Evolutionary conservation across 2,329 filamentous ascomycete genomes (phyloP), one percentile per base, ranked within the genome.

Genomic region (Botryotinia globosa): DNA sequence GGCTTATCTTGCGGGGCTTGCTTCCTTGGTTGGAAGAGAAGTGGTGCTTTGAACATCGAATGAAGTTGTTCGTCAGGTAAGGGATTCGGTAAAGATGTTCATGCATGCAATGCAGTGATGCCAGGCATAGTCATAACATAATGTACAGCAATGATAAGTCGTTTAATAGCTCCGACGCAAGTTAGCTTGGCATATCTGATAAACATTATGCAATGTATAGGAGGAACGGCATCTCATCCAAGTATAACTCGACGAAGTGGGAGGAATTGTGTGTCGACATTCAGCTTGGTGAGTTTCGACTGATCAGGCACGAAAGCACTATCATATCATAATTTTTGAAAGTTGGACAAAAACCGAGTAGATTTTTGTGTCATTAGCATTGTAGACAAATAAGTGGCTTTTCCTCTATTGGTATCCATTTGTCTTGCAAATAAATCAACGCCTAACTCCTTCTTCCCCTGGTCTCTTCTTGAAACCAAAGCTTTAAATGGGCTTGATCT

Each of bases 401-500:
- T 72, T 76, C 70, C 65, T 71, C 66, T 73, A 76, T 77, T 78
- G 79, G 76, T 81, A 81, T 80, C 73, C 75, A 74, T 75, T 74
- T 75, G 73, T 73, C 70, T 64, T 73, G 42, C 73, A 69, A 42
- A 42, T 68, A 73, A 32, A 70, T 58, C 22, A 74, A 76, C 73
- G 74, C 72, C 76, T 82, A 81, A 78, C 78, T 75, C 78, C 76
- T 59, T 58, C n/a, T 54, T 73, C 48, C 64, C 71, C 69, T 34
- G 39, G n/a, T 25, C n/a, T 39, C 42, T 45, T 39, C 6, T 20
- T 25, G 59, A 56, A 48, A 63, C 67, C 56, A 44, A 39, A 51
- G 59, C n/a, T 72, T 80, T 80, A 92, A 77, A 93, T 93, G 4
- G 91, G 91, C 85, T 93, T 93, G 82, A 93, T 93, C 91, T 99